Conservation (phyloP, 805 yeast species). For the Yarrowia sp. region DNA sequence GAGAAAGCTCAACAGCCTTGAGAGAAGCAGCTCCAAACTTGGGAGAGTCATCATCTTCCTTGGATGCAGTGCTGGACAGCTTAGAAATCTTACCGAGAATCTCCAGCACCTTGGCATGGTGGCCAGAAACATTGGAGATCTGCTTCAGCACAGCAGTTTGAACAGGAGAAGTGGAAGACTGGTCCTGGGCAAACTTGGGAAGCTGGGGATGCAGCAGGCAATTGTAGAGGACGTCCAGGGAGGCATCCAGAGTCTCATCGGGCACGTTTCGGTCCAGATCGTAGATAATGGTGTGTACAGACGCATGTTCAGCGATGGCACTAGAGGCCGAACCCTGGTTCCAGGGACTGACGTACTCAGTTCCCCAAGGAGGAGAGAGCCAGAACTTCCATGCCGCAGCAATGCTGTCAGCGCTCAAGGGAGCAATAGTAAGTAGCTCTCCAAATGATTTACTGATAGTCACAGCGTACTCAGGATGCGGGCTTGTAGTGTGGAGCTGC, state of each 20-base stretch:
- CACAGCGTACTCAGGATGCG: conserved; percentile 28
- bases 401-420: conserved; percentile 5
- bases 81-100: conserved; percentile 23
- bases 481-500: conserved; percentile 12
- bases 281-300: conserved; percentile 22
- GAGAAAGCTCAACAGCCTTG: conserved; percentile 27
- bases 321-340: conserved; percentile 4
- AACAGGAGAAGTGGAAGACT: conserved; percentile 16
- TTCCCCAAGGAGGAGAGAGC: conserved; percentile 33
- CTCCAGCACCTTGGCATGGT: conserved; percentile 26
- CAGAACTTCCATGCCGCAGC: conserved; percentile 34
- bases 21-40: conserved; percentile 22
- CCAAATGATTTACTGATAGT: conserved; percentile 25
- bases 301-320: conserved; percentile 36
- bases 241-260: conserved; percentile 8
- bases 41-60: conserved; percentile 18
- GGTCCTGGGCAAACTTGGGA: conserved; percentile 12
- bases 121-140: conserved; percentile 31
- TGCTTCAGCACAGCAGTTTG: conserved; percentile 32
- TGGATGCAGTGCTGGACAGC: conserved; percentile 15
- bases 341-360: conserved; percentile 15
- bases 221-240: conserved; percentile 30
- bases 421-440: conserved; percentile 18
- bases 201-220: conserved; percentile 32
- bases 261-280: conserved; percentile 23